These are phyloP conservation scores for Helicocarpus griseus DNA, from an alignment of 2,329 filamentous ascomycete genomes.

Conservation along the genomic window DNA sequence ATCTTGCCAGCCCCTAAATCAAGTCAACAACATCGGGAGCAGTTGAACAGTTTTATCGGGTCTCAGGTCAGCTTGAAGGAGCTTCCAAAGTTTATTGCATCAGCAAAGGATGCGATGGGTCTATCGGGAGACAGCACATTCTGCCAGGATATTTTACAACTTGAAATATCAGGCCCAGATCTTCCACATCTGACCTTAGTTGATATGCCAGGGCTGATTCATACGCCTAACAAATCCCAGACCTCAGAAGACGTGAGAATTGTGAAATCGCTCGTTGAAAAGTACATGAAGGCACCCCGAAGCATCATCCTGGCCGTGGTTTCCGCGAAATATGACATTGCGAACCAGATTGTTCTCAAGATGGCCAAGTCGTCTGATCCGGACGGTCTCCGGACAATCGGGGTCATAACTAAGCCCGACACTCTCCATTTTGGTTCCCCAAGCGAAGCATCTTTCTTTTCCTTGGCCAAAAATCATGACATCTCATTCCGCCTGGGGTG, in stretches of 20 bases:
- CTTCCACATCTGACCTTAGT: slow-evolving; percentile 10
- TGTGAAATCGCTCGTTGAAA: slow-evolving; percentile 3
- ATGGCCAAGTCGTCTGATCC: slow-evolving; percentile 15
- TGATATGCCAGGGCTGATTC: slow-evolving; percentile 11
- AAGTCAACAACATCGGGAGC: too few relatives aligned
- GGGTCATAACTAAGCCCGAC: slow-evolving; percentile 28
- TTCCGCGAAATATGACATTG: slow-evolving; percentile 41
- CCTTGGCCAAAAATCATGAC: slow-evolving; percentile 18
- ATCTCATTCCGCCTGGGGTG: slow-evolving; percentile 19
- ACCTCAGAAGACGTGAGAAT: slow-evolving; percentile 15
- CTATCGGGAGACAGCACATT: slow-evolving; percentile 9
- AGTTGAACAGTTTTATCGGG: too few relatives aligned
- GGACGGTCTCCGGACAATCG: slow-evolving; percentile 20
- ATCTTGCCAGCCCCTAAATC: too few relatives aligned
- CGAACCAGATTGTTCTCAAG: slow-evolving; percentile 50
- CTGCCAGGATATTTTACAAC: slow-evolving; percentile 5
- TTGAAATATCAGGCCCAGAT: slow-evolving; percentile 9
- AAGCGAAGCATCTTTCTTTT: slow-evolving; percentile 16
- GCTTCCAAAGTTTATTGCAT: slow-evolving; percentile 7
- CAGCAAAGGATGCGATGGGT: slow-evolving; percentile 6
- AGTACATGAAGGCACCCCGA: slow-evolving; percentile 49
- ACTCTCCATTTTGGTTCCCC: slow-evolving; percentile 16
- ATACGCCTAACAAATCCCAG: slow-evolving; percentile 7
- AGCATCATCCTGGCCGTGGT: slow-evolving; percentile 52
- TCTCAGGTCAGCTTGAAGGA: slow-evolving; percentile 4